Base-by-base conservation (phyloP, 2,329 filamentous ascomycete species). In the Fusarium poae region DNA sequence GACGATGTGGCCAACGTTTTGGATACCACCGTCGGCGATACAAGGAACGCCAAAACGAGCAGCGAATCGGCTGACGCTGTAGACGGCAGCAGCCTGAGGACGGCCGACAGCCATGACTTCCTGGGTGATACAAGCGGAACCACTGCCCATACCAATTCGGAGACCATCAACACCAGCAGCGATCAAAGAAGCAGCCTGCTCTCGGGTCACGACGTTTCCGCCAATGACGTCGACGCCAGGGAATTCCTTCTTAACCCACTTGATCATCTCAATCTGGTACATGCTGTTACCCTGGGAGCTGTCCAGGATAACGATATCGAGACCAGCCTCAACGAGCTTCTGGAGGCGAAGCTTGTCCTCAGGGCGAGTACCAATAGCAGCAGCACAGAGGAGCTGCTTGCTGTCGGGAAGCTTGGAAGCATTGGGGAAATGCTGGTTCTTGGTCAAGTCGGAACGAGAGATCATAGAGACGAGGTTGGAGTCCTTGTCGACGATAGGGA, bases 71-170 rank as follows among this genome's bases (percentile, higher is more conserved):
- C 92, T 91, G 75, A 99, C 96, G 73, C 91, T 92, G 85, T 92
- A 94, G 63, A 99, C 95, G 43, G 96, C 91, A 29, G 94, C 93
- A 42, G 97, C 96, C 83, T 99, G 96, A 60, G 96, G 96, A 76
- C 96, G 92, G 63, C 97, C 96, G 50, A 99, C 95, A 73, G 96
- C 96, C 96, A 99, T 99, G 78, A 99, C 97, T 84, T 99, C 96
- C 83, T 99, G 96, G 58, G 96, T 99, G 75, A 99, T 99, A 82
- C 96, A 99, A 77, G 96, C 96, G 77, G 93, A 97, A 77, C 96
- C 96, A 78, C 93, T 97, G 74, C 96, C 96, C 96, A 99, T 99
- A 79, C 96, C 96, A 78, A 99, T 99, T 79, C 96, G 93, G 74
- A 99, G 89, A 79, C 96, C 97, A 79, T 99, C 96, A 62, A 93